Conservation (phyloP, 2,329 filamentous ascomycete species). For the Sporothrix pallida region DNA sequence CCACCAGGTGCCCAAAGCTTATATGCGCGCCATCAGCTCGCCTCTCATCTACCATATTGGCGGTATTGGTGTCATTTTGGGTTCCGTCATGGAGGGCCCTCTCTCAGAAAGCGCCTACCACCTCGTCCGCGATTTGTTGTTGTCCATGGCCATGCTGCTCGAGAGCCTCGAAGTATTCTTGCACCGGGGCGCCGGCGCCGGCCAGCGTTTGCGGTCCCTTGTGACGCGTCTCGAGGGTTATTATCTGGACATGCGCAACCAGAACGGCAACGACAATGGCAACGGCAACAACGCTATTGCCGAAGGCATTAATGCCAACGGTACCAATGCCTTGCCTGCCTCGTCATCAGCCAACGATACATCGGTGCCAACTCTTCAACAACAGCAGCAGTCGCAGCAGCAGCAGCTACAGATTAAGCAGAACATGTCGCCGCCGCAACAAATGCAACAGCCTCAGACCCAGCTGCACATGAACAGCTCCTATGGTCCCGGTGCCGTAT, state of each 20-base stretch:
- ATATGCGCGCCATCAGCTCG: slow-evolving; percentile 44
- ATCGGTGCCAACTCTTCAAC: background rate
- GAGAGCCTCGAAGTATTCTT: slow-evolving; percentile 39
- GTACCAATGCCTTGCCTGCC: background rate
- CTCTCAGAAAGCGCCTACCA: slow-evolving; percentile 43
- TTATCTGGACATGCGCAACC: slow-evolving; percentile 30
- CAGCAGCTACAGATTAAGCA: background rate
- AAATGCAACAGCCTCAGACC: background rate
- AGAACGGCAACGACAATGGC: slow-evolving; percentile 13
- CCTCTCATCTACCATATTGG: slow-evolving; percentile 46
- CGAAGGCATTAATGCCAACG: background rate
- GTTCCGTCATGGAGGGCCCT: slow-evolving; percentile 45
- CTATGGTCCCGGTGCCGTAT: slow-evolving; percentile 1
- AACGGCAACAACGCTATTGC: background rate
- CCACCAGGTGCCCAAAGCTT: slow-evolving; percentile 41
- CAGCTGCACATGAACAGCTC: slow-evolving; percentile 1
- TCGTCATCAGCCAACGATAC: background rate
- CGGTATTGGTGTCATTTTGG: slow-evolving; percentile 46
- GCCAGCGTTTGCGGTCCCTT: slow-evolving; percentile 34
- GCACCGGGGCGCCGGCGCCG: slow-evolving; percentile 35
- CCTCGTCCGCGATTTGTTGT: slow-evolving; percentile 42
- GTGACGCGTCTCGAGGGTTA: slow-evolving; percentile 35
- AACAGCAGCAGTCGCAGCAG: background rate
- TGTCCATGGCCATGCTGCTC: slow-evolving; percentile 44
- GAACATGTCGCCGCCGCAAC: background rate